These are phyloP conservation scores for Phlebiopsis flavidoalba DNA, from an alignment of 768 basidiomycete species.

Conservation along the genomic window DNA sequence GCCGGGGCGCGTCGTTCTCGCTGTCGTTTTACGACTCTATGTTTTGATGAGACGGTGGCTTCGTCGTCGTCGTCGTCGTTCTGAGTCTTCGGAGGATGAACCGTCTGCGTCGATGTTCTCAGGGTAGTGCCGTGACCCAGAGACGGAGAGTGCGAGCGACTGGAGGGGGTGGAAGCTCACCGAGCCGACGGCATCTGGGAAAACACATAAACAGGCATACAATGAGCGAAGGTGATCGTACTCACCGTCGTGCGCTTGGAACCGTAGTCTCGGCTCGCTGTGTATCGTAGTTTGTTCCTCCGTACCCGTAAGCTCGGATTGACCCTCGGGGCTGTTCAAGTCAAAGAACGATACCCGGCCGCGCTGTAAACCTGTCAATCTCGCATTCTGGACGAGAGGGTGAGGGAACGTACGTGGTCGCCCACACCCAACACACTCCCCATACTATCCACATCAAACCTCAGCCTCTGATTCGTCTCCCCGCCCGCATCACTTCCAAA, in stretches of 20 bases:
- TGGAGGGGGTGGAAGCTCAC: constrained; percentile 67
- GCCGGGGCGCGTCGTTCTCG: constrained; percentile 1
- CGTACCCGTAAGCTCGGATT: constrained; percentile 5
- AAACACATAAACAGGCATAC: background rate
- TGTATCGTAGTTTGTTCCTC: constrained; percentile 8
- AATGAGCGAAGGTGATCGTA: background rate
- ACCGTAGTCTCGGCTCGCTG: constrained; percentile 30
- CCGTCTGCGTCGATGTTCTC: constrained; percentile 10
- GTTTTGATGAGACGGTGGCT: constrained; percentile 9
- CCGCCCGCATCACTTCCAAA: constrained; percentile 17
- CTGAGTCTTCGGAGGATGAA: constrained; percentile 22
- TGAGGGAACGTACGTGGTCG: constrained; percentile 49
- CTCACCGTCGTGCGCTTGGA: constrained; percentile 54
- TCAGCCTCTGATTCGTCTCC: constrained; percentile 67
- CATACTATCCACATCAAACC: constrained; percentile 71
- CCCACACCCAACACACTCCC: constrained; percentile 65
- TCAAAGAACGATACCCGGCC: constrained; percentile 61
- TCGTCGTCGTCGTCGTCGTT: background rate
- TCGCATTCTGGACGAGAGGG: background rate
- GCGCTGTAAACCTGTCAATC: constrained; percentile 31
- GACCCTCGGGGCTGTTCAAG: constrained; percentile 23
- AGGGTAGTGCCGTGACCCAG: constrained; percentile 76
- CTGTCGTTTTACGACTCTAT: background rate
- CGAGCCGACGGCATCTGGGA: constrained; percentile 66
- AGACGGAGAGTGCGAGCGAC: constrained; percentile 55